Evolutionary conservation across 83 land plant genomes (phyloP), one percentile per base, ranked within the genome.

Genomic region (Picea abies): DNA sequence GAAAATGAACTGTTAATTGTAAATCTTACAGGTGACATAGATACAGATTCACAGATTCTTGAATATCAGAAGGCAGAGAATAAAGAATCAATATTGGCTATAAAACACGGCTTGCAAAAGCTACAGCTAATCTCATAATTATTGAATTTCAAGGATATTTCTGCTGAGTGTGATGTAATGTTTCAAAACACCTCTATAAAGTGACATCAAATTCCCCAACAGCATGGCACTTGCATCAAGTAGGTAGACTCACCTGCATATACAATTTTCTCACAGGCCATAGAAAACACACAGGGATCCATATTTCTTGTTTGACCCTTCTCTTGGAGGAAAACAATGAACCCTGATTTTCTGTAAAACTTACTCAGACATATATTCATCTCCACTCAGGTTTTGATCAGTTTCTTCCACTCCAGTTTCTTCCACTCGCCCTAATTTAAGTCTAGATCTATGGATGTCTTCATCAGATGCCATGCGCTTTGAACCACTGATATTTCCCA

Each of bases 361-460:
- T 41, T 69, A 47, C 8, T 9, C 73, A 35, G 73, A 69, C 73
- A 69, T 35, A 70, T 70, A 35, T 16, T 70, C 73, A 5, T 70
- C 73, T 35, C 44, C 44, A 41, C 73, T 70, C 39, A 70, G 9
- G 39, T 70, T 70, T 0, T 35, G 44, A 35, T 70, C 73, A 35
- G 19, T 35, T 70, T 10, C 35, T 35, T 35, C 35, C 35, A 35
- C 35, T 35, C 35, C 35, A 35, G 35, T 35, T 35, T 32, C 39
- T 70, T 70, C n/a, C 19, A 41, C 39, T 16, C 73, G 4, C 19
- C 41, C 73, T 32, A 70, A 32, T 37, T 16, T 70, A 32, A 17
- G 73, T 17, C n/a, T 70, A 70, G 73, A 70, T 70, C 47, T 35
- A 70, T 16, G 44, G 19, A 70, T 37, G 47, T 70, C 73, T 70